Percentiles rank a stretch among this genome's conserved stretches.
Conservation (phyloP, 768 basidiomycete species). For the Naganishia friedmannii region DNA sequence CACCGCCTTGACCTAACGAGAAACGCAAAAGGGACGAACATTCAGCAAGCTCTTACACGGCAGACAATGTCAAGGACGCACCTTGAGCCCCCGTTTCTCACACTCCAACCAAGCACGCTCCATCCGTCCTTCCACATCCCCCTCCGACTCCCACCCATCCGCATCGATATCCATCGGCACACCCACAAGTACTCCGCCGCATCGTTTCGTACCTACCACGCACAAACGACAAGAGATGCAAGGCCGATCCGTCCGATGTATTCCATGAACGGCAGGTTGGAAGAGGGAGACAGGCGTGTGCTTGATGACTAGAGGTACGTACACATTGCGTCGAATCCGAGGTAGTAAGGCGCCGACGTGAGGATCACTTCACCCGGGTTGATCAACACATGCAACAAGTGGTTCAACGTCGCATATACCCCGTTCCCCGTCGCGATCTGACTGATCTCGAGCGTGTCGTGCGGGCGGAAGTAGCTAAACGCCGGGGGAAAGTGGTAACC, state of each 20-base stretch:
- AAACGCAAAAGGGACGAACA: background rate
- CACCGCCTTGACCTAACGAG: constrained; percentile 32
- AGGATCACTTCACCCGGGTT: constrained; percentile 48
- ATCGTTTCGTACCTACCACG: constrained; percentile 35
- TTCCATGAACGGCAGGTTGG: too few relatives aligned
- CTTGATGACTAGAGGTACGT: too few relatives aligned
- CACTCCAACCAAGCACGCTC: constrained; percentile 36
- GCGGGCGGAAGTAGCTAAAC: constrained; percentile 38
- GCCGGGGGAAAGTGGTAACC: too few relatives aligned
- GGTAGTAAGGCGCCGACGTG: constrained; percentile 44
- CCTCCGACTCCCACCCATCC: constrained; percentile 37
- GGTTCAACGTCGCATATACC: constrained; percentile 40
- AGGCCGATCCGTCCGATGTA: too few relatives aligned
- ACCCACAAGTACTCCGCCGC: constrained; percentile 44
- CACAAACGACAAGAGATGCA: background rate
- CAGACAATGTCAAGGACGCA: constrained; percentile 16
- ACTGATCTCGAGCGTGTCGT: background rate
- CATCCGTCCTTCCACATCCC: constrained; percentile 35
- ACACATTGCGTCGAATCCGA: constrained; percentile 35
- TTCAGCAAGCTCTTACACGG: background rate
- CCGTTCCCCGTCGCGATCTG: constrained; percentile 29
- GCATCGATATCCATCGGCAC: constrained; percentile 37
- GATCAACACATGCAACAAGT: constrained; percentile 47
- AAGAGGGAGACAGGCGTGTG: too few relatives aligned
- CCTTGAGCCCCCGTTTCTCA: constrained; percentile 37